Evolutionary conservation across 1,284 basidiomycete species (phyloP), one percentile per base, ranked within the genome.

Genomic region (Erythrobasidium hasegawianum): DNA sequence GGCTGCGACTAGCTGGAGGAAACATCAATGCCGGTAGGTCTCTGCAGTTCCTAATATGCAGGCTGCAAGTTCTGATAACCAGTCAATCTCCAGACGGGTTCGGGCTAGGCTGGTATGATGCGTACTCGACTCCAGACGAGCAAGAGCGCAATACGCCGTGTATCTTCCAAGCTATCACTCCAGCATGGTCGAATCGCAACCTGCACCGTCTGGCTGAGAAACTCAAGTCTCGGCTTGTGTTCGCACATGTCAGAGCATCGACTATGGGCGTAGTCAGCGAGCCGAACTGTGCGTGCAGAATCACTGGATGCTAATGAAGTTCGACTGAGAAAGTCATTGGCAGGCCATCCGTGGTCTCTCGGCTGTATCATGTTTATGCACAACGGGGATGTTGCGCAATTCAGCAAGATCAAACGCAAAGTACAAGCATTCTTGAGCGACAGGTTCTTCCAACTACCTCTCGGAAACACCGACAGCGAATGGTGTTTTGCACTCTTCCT

Each of bases 101-200:
- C 75, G 95, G 95, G 38, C 91, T 98, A 87, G 89, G 88, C 3
- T 92, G 90, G 89, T 92, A 91, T 75, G 89, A 90, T 77, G 84
- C 47, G 20, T 29, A 47, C 22, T 26, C 56, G 57, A 41, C 22
- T 13, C 33, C 33, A 33, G 14, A 13, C 8, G 52, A 52, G 33
- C 41, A 55, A 20, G 45, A 57, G 24, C 45, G 29, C 53, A 50
- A 62, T 5, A 57, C 69, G 8, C 70, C 71, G 26, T 72, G 71
- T 40, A 66, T 72, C 16, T 72, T 72, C 59, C 66, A 72, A 60
- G 68, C 71, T 3, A 70, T 69, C 56, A 73, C 73, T 0, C 71
- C 75, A 89, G 91, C 90, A 13, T 95, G 91, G 93, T 94, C 92
- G 73, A 96, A 96, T 73, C 84, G 87, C 39, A 97, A 97, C 76